A percentile compares a stretch with the other conserved stretches of the same genome.
phyloP scores from a whole-genome alignment of 2,329 filamentous ascomycete species.

The Aspergillus sp. region DNA sequence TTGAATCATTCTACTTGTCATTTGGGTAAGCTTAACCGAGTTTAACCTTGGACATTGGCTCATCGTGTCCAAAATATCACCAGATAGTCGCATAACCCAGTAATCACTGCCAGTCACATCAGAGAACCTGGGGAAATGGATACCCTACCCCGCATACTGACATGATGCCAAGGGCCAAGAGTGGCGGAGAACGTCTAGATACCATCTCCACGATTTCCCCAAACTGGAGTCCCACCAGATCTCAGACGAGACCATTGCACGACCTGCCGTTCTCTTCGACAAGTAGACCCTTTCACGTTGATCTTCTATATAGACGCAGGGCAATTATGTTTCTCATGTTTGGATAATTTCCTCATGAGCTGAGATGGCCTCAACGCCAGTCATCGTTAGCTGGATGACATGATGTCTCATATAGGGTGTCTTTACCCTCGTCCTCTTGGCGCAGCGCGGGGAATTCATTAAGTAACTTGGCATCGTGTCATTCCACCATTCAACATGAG shows the following conservation, averaged over 20 bases:
- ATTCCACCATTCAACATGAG: not conserved
- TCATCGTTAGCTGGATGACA: not conserved
- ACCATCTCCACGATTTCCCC: not conserved
- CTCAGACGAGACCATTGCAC: not conserved
- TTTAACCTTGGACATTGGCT: not conserved
- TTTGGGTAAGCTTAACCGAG: slow-evolving; percentile 1
- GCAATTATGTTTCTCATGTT: no score
- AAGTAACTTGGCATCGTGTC: not conserved
- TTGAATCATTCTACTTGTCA: not conserved
- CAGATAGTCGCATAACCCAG: not conserved
- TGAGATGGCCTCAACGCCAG: no score
- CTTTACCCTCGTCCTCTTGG: not conserved
- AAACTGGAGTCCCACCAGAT: not conserved
- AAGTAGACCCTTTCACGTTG: no score
- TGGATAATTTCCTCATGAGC: no score
- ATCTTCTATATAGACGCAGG: no score
- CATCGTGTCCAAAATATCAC: not conserved
- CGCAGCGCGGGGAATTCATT: not conserved
- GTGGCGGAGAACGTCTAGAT: not conserved
- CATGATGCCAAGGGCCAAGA: slow-evolving; percentile 7
- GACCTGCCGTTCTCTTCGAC: no score
- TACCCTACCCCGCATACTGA: slow-evolving; percentile 5
- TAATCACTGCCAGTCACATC: not conserved
- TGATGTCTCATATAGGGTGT: not conserved
- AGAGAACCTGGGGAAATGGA: not conserved